Base-by-base conservation (phyloP, 2,329 filamentous ascomycete genomes). In the Coccinonectria pachysandricola region DNA sequence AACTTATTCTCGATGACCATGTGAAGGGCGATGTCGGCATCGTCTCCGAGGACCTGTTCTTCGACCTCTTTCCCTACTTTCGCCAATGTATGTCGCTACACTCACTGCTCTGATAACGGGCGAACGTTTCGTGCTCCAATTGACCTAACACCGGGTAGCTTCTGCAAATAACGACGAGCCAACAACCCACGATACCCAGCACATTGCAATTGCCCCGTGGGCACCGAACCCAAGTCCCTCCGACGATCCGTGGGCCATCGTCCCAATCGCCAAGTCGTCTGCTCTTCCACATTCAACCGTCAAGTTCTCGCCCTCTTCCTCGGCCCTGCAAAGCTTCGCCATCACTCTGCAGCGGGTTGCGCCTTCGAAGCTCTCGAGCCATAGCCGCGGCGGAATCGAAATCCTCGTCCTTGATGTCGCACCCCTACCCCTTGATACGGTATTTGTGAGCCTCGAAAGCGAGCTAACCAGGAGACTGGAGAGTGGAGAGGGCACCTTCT, bases 401-500 rank as follows among this genome's bases (percentile, higher is more conserved):
- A 79, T 96, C 36, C 66, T 84, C 31, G 69, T 92, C 14, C 63
- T 92, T 31, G 81, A 93, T 49, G 82, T 91, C 6, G 68, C 78
- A 7, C 82, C 88, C 2, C 57, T 96, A 14, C 69, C 77, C 2
- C 61, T 96, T 14, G 84, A 95, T 34, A 84, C 82, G 0, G 71
- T 96, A 10, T 94, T 85, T 49, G 83, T 96, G 31, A 85, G 73
- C 25, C 65, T 95, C 6, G 86, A 95, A 48, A 79, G 75, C 24
- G 79, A 91, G 30, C 68, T 88, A 6, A 71, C 91, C 20, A 75
- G 76, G 39, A 77, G 82, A 45, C 61, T 93, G 22, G 83, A 94
- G 46, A 77, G 86, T 49, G 78, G 86, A 23, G 82, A 93, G 50
- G 80, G 73, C 25, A 85, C 74, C 24, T 93, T 93, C 52, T 85